phyloP scores from a whole-genome alignment of 106 monocot species.

The Gastrodia elata region DNA sequence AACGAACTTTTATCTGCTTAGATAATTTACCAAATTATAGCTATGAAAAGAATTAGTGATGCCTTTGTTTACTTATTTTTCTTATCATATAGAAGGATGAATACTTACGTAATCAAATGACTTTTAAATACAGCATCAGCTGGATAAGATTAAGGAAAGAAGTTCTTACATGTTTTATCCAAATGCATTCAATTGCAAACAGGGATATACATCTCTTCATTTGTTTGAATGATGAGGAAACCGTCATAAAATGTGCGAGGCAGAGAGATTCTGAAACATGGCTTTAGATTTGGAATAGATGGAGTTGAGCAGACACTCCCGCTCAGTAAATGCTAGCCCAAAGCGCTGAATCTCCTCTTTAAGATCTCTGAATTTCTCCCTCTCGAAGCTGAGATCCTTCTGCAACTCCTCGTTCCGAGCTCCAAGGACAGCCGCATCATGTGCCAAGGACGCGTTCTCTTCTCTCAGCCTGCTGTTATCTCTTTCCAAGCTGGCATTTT shows the following conservation, averaged over 20 bases:
- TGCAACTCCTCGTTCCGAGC: conserved; percentile 33
- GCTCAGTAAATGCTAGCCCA: conserved; percentile 48
- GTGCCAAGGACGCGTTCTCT: conserved; percentile 42
- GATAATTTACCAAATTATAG: too few relatives aligned
- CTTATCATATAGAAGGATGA: too few relatives aligned
- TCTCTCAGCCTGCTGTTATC: conserved; percentile 42
- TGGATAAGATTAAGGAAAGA: too few relatives aligned
- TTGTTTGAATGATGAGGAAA: too few relatives aligned
- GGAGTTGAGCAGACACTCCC: conserved; percentile 44
- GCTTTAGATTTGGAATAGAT: conserved; percentile 67
- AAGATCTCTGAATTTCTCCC: conserved; percentile 43
- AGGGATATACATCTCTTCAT: too few relatives aligned
- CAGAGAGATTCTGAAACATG: conserved; percentile 39
- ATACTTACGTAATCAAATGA: too few relatives aligned
- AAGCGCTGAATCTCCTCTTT: conserved; percentile 51
- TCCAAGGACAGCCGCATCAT: conserved; percentile 21
- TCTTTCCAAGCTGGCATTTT: conserved; percentile 29
- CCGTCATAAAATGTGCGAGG: conserved; percentile 12
- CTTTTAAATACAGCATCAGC: too few relatives aligned
- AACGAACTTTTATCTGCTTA: too few relatives aligned
- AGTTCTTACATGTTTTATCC: too few relatives aligned
- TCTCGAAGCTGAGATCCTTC: conserved; percentile 40
- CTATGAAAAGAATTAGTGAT: too few relatives aligned
- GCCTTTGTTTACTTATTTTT: too few relatives aligned
- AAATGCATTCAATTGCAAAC: too few relatives aligned